Conservation (phyloP, 495 filamentous ascomycete genomes). For the Cercophora sp. region DNA sequence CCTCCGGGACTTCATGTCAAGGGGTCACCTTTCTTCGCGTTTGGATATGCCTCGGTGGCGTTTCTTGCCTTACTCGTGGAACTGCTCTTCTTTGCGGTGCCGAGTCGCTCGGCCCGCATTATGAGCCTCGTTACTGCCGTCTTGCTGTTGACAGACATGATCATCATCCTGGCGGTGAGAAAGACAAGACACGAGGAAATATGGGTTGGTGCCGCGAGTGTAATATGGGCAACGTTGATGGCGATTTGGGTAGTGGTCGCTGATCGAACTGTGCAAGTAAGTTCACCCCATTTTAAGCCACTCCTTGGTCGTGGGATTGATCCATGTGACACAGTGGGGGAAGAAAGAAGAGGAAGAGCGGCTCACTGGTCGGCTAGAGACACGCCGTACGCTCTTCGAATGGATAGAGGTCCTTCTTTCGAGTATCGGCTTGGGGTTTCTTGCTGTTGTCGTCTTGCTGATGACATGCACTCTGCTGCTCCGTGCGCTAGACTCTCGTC, state of each 20-base stretch:
- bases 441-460: slow-evolving; percentile 62
- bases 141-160: slow-evolving; percentile 75
- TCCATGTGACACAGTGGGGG: slow-evolving; percentile 55
- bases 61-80: slow-evolving; percentile 66
- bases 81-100: slow-evolving; percentile 82
- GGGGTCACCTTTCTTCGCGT: slow-evolving; percentile 86
- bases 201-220: slow-evolving; percentile 81
- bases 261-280: slow-evolving; percentile 56
- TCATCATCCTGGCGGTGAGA: slow-evolving; percentile 70
- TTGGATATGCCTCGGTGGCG: slow-evolving; percentile 71
- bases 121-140: slow-evolving; percentile 59
- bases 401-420: slow-evolving; percentile 81
- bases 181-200: slow-evolving; percentile 77
- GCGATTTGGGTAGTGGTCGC: slow-evolving; percentile 38
- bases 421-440: slow-evolving; percentile 61
- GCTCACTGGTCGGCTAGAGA: slow-evolving; percentile 85
- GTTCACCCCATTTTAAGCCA: not conserved
- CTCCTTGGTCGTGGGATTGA: not conserved
- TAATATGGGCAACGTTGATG: slow-evolving; percentile 62
- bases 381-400: slow-evolving; percentile 71
- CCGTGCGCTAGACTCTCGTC: slow-evolving; percentile 67
- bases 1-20: slow-evolving; percentile 79
- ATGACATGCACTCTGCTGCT: slow-evolving; percentile 76
- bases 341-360: slow-evolving; percentile 90
- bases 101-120: slow-evolving; percentile 70